phyloP scores from a whole-genome alignment of 108 stramenopile species.

The Fistulifera solaris region DNA sequence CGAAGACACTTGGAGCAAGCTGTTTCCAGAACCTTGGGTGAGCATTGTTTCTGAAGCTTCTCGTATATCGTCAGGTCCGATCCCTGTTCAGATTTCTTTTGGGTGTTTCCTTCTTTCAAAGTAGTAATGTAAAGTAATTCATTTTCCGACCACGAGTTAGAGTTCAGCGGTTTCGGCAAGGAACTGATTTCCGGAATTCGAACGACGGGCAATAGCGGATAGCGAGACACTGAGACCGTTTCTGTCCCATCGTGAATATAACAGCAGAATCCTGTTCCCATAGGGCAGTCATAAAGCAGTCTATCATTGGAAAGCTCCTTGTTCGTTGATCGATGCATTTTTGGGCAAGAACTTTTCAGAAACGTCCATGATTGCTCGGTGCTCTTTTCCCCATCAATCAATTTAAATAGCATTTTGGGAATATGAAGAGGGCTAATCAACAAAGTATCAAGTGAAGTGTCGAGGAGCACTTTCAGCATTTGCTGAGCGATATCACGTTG shows the following conservation, averaged over 20 bases:
- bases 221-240: constrained; percentile 39
- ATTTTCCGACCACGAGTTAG: constrained; percentile 9
- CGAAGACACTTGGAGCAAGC: constrained; percentile 45
- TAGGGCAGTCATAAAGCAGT: constrained; percentile 24
- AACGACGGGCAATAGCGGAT: constrained; percentile 59
- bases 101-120: constrained; percentile 18
- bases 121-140: constrained; percentile 69
- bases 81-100: too few species aligned
- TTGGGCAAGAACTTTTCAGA: not conserved
- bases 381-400: constrained; percentile 14
- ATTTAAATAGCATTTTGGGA: constrained; percentile 26
- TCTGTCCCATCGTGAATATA: constrained; percentile 29
- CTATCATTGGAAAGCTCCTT: not conserved
- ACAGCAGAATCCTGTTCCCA: constrained; percentile 58
- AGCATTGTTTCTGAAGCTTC: not conserved
- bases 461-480: constrained; percentile 27
- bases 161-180: constrained; percentile 40
- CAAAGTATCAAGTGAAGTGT: constrained; percentile 18
- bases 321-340: not conserved
- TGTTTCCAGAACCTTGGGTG: constrained; percentile 22
- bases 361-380: not conserved
- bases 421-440: constrained; percentile 20
- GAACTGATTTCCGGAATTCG: constrained; percentile 29
- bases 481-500: constrained; percentile 1
- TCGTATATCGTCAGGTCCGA: constrained; percentile 9